Conservation (phyloP, 2,329 filamentous ascomycete species). For the Penicillium sp. region DNA sequence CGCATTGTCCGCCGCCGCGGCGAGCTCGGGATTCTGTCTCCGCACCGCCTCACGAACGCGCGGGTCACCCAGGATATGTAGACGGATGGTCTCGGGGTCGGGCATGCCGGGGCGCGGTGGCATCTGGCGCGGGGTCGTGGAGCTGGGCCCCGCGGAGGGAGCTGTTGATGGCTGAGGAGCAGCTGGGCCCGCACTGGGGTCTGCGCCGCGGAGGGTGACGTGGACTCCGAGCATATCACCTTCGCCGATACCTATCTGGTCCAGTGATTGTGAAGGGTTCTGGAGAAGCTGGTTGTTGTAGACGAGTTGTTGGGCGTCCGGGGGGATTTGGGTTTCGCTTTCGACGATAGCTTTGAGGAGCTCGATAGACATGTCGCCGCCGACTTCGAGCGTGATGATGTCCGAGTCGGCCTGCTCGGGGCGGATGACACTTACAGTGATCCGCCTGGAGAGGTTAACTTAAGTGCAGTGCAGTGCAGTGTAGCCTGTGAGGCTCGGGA, state of each 20-base stretch:
- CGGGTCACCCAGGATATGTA: constrained; percentile 81
- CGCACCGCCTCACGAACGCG: constrained; percentile 71
- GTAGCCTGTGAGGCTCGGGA: background rate
- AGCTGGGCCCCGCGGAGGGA: constrained; percentile 29
- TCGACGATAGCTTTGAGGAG: constrained; percentile 87
- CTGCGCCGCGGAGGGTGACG: constrained; percentile 51
- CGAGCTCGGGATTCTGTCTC: constrained; percentile 75
- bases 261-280: constrained; percentile 78
- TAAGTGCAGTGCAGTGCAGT: background rate
- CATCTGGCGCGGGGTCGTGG: constrained; percentile 33
- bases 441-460: constrained; percentile 64
- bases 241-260: constrained; percentile 78
- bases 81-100: constrained; percentile 79
- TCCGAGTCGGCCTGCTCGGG: constrained; percentile 72
- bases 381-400: constrained; percentile 80
- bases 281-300: constrained; percentile 83
- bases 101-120: constrained; percentile 39
- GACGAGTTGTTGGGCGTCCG: constrained; percentile 79
- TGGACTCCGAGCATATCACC: constrained; percentile 93
- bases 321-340: constrained; percentile 76
- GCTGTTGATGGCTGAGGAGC: constrained; percentile 31
- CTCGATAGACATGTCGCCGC: constrained; percentile 78
- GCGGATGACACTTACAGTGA: constrained; percentile 83
- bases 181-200: background rate
- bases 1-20: constrained; percentile 74